Conservation (phyloP, 2,329 filamentous ascomycete species). For the Chrysosphaeria jannelii region DNA sequence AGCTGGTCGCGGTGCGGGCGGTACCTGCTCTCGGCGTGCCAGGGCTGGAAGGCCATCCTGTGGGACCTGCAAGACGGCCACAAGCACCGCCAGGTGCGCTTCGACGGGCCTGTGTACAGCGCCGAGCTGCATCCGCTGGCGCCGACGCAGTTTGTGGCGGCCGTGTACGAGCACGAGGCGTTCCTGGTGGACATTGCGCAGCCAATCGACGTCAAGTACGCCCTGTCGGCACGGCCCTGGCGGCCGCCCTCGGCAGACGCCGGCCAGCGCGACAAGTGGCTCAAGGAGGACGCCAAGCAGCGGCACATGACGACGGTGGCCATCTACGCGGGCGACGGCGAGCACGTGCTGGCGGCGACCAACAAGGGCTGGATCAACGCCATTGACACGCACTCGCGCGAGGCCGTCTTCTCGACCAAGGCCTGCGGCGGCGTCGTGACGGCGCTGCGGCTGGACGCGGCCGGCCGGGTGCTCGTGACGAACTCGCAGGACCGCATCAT, state of each 20-base stretch:
- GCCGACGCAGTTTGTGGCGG: constrained; percentile 58
- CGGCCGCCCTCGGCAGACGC: constrained; percentile 43
- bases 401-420: constrained; percentile 70
- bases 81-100: constrained; percentile 57
- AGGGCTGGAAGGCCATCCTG: constrained; percentile 87
- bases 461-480: constrained; percentile 64
- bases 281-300: constrained; percentile 76
- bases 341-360: constrained; percentile 75
- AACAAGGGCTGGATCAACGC: constrained; percentile 93
- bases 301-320: constrained; percentile 85
- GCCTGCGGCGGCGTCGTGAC: constrained; percentile 72
- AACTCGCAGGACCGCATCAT: constrained; percentile 92
- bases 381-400: constrained; percentile 51
- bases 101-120: constrained; percentile 81
- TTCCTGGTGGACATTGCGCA: constrained; percentile 57
- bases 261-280: constrained; percentile 48
- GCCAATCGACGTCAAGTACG: constrained; percentile 38
- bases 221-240: constrained; percentile 56
- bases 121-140: constrained; percentile 83
- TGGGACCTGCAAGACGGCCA: constrained; percentile 58
- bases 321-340: constrained; percentile 58
- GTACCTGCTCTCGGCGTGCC: constrained; percentile 73
- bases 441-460: constrained; percentile 53
- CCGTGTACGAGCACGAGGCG: constrained; percentile 79
- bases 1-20: constrained; percentile 85